phyloP scores from a whole-genome alignment of 2,329 filamentous ascomycete genomes.

The Sporothrix euskadiensis region DNA sequence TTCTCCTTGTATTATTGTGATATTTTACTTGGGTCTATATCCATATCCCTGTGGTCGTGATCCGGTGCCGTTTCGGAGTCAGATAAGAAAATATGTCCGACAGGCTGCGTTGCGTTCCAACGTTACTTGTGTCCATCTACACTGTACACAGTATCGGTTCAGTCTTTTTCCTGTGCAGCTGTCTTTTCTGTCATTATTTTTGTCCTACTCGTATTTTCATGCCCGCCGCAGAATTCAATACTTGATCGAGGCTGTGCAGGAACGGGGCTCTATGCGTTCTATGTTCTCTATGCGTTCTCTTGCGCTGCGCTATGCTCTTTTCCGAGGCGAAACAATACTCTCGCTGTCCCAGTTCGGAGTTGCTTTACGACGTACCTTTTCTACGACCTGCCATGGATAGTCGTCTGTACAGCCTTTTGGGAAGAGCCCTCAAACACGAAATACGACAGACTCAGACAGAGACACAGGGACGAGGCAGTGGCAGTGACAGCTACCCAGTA shows the following conservation, averaged over 20 bases:
- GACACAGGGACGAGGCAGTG: not conserved
- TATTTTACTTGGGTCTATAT: not conserved
- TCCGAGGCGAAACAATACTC: no score
- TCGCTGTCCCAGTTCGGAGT: no score
- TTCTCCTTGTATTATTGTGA: not conserved
- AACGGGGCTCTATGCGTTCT: not conserved
- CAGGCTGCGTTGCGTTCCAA: not conserved
- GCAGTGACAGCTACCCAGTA: no score
- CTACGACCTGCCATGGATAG: no score
- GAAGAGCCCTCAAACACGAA: not conserved
- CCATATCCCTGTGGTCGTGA: not conserved
- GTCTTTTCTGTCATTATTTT: not conserved
- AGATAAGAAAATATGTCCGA: not conserved
- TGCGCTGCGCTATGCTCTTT: no score
- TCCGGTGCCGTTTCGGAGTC: not conserved
- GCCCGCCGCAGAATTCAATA: not conserved
- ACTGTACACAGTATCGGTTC: not conserved
- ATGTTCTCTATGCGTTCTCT: no score
- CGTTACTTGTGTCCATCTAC: not conserved
- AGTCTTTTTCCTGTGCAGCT: not conserved
- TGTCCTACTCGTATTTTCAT: constrained; percentile 1
- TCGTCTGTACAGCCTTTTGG: no score
- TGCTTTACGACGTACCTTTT: no score
- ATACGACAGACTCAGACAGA: not conserved
- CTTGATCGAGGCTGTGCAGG: constrained; percentile 2